Percentiles rank a stretch among this genome's conserved stretches.
Evolutionary conservation across 2,329 filamentous ascomycete genomes (phyloP).

Genomic region (Paracoccidioides brasiliensis): DNA sequence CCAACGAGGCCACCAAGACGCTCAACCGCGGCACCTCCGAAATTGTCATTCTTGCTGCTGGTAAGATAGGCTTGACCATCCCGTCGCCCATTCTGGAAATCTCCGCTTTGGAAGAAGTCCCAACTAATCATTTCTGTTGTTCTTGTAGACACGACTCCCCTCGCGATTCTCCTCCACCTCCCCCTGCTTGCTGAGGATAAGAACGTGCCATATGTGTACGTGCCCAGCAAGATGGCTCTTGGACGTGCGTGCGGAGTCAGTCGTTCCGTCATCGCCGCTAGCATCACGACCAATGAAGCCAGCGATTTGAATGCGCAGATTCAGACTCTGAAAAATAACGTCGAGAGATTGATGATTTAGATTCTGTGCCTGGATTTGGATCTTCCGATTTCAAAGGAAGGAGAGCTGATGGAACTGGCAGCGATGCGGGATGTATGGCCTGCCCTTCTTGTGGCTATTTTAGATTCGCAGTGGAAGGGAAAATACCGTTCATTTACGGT

Average conservation of each 20-base stretch:
- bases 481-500: too few relatives aligned
- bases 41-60: conserved; percentile 71
- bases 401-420: too few relatives aligned
- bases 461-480: too few relatives aligned
- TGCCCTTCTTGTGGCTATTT: too few relatives aligned
- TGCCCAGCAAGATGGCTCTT: conserved; percentile 68
- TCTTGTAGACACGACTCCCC: conserved; percentile 58
- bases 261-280: conserved; percentile 72
- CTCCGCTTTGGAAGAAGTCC: not conserved
- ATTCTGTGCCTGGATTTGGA: not conserved
- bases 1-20: conserved; percentile 77
- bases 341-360: conserved; percentile 91
- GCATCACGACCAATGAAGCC: conserved; percentile 85
- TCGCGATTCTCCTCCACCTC: conserved; percentile 79
- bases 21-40: conserved; percentile 85
- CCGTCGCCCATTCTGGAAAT: not conserved
- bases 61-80: not conserved
- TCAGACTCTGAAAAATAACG: conserved; percentile 79
- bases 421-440: too few relatives aligned
- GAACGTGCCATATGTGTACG: conserved; percentile 60
- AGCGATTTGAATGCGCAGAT: conserved; percentile 82
- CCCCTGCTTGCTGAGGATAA: conserved; percentile 73
- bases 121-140: not conserved
- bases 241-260: conserved; percentile 83
- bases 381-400: not conserved